Percentiles rank a stretch among this genome's conserved stretches.
Evolutionary conservation across 192 early-diverging fungal species (phyloP).

Genomic region (Gigaspora rosea): DNA sequence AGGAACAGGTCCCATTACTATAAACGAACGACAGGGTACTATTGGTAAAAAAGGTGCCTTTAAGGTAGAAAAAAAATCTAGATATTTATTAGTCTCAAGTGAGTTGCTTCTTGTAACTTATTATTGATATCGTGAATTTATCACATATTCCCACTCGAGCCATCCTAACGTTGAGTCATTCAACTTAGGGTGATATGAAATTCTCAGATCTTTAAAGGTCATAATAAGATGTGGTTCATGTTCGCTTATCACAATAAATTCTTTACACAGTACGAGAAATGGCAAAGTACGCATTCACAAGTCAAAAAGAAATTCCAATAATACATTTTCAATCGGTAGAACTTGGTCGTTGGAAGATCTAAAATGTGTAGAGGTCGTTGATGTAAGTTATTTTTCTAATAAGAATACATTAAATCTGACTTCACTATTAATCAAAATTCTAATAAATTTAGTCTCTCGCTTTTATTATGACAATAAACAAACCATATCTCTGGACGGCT

Average conservation of each 20-base stretch:
- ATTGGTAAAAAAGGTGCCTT: constrained; percentile 32
- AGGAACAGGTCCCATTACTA: constrained; percentile 34
- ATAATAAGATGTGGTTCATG: too few species aligned
- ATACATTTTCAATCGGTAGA: constrained; percentile 56
- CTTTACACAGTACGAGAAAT: constrained; percentile 36
- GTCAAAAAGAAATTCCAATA: constrained; percentile 50
- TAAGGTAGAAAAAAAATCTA: constrained; percentile 49
- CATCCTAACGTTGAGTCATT: not conserved
- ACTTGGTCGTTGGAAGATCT: constrained; percentile 60
- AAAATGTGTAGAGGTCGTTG: constrained; percentile 48
- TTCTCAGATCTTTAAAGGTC: not conserved
- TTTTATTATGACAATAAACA: constrained; percentile 53
- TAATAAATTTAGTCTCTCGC: constrained; percentile 39
- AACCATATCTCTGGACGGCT: constrained; percentile 55
- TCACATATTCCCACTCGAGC: not conserved
- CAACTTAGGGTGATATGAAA: not conserved
- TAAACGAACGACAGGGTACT: constrained; percentile 30
- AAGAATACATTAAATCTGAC: not conserved
- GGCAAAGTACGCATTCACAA: constrained; percentile 48
- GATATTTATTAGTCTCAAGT: constrained; percentile 60
- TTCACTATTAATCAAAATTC: not conserved
- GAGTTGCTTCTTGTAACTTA: not conserved
- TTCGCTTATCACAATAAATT: not conserved
- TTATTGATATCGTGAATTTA: not conserved
- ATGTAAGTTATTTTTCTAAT: constrained; percentile 42